Percentiles rank a stretch among this genome's conserved stretches.
phyloP scores from a whole-genome alignment of 2,329 filamentous ascomycete genomes.

The Verticillium klebahnii region DNA sequence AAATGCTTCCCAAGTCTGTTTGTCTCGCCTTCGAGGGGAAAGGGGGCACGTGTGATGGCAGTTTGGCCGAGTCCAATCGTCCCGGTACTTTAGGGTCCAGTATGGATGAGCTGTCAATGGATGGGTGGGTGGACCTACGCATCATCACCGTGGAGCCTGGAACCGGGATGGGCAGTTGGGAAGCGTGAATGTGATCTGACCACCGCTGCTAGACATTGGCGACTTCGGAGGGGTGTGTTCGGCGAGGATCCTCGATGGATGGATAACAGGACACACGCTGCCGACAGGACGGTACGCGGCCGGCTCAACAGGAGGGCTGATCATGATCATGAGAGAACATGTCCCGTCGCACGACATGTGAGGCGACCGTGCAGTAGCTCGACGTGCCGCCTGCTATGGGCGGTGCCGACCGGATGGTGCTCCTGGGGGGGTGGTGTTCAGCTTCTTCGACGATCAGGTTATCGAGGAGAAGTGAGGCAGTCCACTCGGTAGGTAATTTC shows the following conservation, averaged over 20 bases:
- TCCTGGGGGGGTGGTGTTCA: not conserved
- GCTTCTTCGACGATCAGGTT: not conserved
- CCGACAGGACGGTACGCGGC: not conserved
- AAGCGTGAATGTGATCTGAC: not conserved
- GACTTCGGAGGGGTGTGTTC: not conserved
- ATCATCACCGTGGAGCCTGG: not conserved
- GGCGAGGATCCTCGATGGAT: not conserved
- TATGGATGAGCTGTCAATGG: not conserved
- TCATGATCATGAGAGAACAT: not conserved
- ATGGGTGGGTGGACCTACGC: not conserved
- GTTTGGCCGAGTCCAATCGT: not conserved
- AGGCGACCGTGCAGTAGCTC: not conserved
- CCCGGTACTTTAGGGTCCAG: not conserved
- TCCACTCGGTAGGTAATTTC: not conserved
- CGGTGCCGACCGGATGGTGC: not conserved
- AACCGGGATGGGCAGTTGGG: not conserved
- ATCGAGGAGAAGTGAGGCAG: not conserved
- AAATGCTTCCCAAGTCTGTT: not conserved
- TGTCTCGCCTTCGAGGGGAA: not conserved
- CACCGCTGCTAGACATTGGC: not conserved
- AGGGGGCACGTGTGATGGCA: not conserved
- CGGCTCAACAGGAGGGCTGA: not conserved
- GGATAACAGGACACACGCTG: not conserved
- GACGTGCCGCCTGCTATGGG: not conserved
- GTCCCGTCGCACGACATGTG: not conserved